These are phyloP conservation scores for Microbotryomycetes sp. DNA, from an alignment of 1,284 basidiomycete species.

Conservation along the genomic window DNA sequence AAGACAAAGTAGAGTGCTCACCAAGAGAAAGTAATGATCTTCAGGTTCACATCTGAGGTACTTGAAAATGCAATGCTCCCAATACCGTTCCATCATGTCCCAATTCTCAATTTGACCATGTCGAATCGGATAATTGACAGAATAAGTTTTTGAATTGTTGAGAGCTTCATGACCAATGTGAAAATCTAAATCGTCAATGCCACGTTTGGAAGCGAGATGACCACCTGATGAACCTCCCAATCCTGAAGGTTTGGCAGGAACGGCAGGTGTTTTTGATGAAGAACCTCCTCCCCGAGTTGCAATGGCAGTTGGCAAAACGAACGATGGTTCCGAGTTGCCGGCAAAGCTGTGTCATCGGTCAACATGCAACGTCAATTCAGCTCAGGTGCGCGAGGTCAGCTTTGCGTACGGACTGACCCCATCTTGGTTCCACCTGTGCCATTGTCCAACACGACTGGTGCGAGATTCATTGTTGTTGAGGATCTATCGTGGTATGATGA, in stretches of 20 bases:
- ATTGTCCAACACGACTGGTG: slow-evolving; percentile 79
- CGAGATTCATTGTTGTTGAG: slow-evolving; percentile 4
- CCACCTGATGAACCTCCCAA: slow-evolving; percentile 33
- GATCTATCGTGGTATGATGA: too few species aligned
- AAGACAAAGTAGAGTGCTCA: slow-evolving; percentile 47
- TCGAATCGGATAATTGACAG: slow-evolving; percentile 91
- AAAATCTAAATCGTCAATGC: slow-evolving; percentile 98
- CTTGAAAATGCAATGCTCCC: slow-evolving; percentile 99
- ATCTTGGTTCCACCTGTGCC: slow-evolving; percentile 97
- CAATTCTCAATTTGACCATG: slow-evolving; percentile 99
- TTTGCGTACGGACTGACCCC: slow-evolving; percentile 56
- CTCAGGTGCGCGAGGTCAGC: not conserved
- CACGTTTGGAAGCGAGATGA: slow-evolving; percentile 89
- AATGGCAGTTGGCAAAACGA: slow-evolving; percentile 95
- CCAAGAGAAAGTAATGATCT: slow-evolving; percentile 96
- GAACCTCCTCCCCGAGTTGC: slow-evolving; percentile 57
- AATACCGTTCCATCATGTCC: slow-evolving; percentile 98
- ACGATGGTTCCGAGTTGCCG: slow-evolving; percentile 97
- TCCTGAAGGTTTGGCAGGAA: slow-evolving; percentile 66
- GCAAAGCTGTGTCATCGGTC: slow-evolving; percentile 73
- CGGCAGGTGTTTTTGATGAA: slow-evolving; percentile 58
- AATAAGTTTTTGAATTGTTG: slow-evolving; percentile 84
- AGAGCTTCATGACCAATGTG: slow-evolving; percentile 98
- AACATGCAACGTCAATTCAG: not conserved
- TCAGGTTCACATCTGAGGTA: slow-evolving; percentile 97